These are phyloP conservation scores for Penicillium cinerascens DNA, from an alignment of 495 filamentous ascomycete genomes.

Conservation along the genomic window DNA sequence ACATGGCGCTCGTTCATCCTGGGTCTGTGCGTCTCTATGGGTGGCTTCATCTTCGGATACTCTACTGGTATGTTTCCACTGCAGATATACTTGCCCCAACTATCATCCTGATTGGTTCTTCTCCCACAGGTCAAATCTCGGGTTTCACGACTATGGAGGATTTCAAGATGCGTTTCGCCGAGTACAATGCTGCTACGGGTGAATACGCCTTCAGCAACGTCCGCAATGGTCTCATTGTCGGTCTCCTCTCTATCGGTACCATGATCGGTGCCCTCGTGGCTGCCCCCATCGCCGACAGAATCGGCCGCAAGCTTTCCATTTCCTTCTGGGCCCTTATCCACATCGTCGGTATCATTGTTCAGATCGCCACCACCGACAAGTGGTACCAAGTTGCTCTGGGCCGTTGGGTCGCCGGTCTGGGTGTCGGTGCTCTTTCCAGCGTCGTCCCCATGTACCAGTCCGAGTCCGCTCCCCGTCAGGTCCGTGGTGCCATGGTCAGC, in stretches of 20 bases:
- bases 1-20: constrained; percentile 50
- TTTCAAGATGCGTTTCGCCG: constrained; percentile 47
- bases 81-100: background rate
- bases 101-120: background rate
- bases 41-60: constrained; percentile 75
- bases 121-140: constrained; percentile 48
- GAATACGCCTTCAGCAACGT: constrained; percentile 52
- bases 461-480: constrained; percentile 61
- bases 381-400: constrained; percentile 56
- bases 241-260: constrained; percentile 62
- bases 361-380: constrained; percentile 54
- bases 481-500: constrained; percentile 65
- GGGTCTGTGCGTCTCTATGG: constrained; percentile 59
- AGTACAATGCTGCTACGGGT: constrained; percentile 28
- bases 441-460: constrained; percentile 72
- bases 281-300: constrained; percentile 52
- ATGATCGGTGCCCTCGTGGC: constrained; percentile 65
- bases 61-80: constrained; percentile 51
- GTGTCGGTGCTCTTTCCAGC: constrained; percentile 68
- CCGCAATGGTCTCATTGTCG: constrained; percentile 55
- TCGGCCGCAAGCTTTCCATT: constrained; percentile 53
- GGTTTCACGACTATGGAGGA: constrained; percentile 61
- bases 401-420: constrained; percentile 60
- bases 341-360: constrained; percentile 66
- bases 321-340: constrained; percentile 58